Percentiles rank a stretch among this genome's conserved stretches.
Evolutionary conservation across 495 filamentous ascomycete species (phyloP).

Genomic region (Amphirosellinia nigrospora): DNA sequence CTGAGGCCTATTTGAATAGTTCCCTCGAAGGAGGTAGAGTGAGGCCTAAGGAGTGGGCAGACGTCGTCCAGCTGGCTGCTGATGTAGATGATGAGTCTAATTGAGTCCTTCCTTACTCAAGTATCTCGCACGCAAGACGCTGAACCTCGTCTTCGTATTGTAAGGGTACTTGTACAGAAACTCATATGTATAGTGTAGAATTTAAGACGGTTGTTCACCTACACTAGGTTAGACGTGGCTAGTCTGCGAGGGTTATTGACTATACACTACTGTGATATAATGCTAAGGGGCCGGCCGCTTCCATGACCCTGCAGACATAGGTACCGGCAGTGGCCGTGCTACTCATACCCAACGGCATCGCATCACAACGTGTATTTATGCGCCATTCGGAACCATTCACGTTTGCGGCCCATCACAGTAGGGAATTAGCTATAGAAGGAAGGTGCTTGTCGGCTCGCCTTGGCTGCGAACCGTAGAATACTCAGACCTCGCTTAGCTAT

Average conservation of each 20-base stretch:
- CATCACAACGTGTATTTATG: conserved; percentile 1
- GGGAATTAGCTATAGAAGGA: conserved; percentile 10
- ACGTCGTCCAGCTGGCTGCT: conserved; percentile 46
- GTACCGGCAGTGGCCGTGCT: conserved; percentile 1
- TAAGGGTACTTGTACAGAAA: background rate
- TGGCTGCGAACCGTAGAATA: background rate
- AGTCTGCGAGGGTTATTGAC: background rate
- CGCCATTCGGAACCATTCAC: background rate
- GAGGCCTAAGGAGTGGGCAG: conserved; percentile 49
- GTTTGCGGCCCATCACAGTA: background rate
- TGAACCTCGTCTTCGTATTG: background rate
- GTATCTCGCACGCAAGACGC: background rate
- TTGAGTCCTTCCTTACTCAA: background rate
- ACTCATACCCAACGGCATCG: background rate
- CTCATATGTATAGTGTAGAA: background rate
- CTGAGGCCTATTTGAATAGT: conserved; percentile 58
- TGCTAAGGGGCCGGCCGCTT: background rate
- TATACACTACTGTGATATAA: background rate
- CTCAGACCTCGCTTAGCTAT: conserved; percentile 6
- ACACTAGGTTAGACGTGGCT: background rate
- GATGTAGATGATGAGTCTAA: conserved; percentile 18
- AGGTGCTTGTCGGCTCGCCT: conserved; percentile 2
- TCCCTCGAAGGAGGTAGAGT: conserved; percentile 45
- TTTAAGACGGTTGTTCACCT: background rate
- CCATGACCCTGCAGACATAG: conserved; percentile 1